Evolutionary conservation across 257 asterid species (phyloP), one percentile per base, ranked within the genome.

Genomic region (Dorcoceras hygrometricum): DNA sequence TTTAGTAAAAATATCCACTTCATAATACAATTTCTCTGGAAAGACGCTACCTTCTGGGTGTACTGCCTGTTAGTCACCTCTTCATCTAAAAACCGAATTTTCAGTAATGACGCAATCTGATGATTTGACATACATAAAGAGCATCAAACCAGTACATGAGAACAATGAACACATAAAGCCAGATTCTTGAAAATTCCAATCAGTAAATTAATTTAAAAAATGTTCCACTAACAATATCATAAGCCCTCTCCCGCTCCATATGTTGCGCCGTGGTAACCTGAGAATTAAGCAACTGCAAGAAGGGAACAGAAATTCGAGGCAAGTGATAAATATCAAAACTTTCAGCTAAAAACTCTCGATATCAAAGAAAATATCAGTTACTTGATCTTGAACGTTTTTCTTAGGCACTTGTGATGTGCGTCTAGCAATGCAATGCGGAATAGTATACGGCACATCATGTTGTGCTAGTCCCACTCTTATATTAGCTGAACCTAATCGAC

Each of bases 241-340:
- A 94, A 61, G 99, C 96, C 79, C 90, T 88, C 74, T 94, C 99
- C 3, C 99, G 89, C 72, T 94, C 99, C 84, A 94, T 75, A 76
- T 94, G 95, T 75, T 94, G 99, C 56, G 79, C 86, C 16, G 97
- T 88, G 1, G 97, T 84, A 68, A 94, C 95, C 89, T 87, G 96
- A 73, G 96, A 85, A 84, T 94, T 94, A 70, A 94, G 91, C 72
- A 85, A 63, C 99, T 94, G 83, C 78, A 80, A 23, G 46, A 75
- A 68, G 62, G 50, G 60, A 31, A 67, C 68, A 59, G 23, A 53
- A 27, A 29, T 3, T n/a, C 4, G 34, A 60, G 34, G 24, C 4
- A 29, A 25, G 20, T 31, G 29, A 31, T 56, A 34, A 43, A 32
- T 22, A n/a, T 20, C 23, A 23, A 54, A 71, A 36, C 18, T 27